Evolutionary conservation across 116 monocot genomes (phyloP), one percentile per base, ranked within the genome.

Genomic region (Phalaenopsis hybrid): DNA sequence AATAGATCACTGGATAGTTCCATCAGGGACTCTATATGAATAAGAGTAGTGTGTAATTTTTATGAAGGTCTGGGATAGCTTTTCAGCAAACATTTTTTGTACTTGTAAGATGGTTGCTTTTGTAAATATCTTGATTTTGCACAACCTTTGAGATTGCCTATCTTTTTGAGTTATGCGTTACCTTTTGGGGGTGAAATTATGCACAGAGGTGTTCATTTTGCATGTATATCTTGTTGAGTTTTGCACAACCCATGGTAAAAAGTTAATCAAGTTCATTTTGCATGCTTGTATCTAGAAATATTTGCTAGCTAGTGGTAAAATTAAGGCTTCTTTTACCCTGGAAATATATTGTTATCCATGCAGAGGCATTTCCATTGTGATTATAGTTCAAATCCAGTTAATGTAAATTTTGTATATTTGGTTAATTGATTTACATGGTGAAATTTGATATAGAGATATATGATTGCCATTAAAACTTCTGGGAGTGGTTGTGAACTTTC

Each of bases 111-210:
- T 68, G 68, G 8, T 68, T 68, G 21, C 68, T 68, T 44, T 18
- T 75, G 75, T 75, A 75, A 45, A n/a, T 46, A 9, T 75, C 46
- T 75, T 75, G 75, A 4, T 75, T 75, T 75, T 75, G 37, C 33
- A 33, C 75, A 21, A 34, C 15, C 55, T 75, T 11, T 75, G 46
- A 46, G 18, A 16, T 46, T 45, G 15, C 9, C 20, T 75, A 75
- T 45, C 13, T 75, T 46, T 46, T 75, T n/a, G 18, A 21, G n/a
- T 20, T 75, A 8, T 75, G n/a, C 75, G n/a, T n/a, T n/a, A n/a
- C n/a, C n/a, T n/a, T n/a, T n/a, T n/a, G n/a, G n/a, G n/a, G n/a
- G n/a, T n/a, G n/a, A n/a, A n/a, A n/a, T n/a, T n/a, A n/a, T n/a
- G n/a, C n/a, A n/a, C n/a, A n/a, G n/a, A n/a, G n/a, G n/a, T n/a